Base-by-base conservation (phyloP, 2,329 filamentous ascomycete species). In the Fusarium sp. region DNA sequence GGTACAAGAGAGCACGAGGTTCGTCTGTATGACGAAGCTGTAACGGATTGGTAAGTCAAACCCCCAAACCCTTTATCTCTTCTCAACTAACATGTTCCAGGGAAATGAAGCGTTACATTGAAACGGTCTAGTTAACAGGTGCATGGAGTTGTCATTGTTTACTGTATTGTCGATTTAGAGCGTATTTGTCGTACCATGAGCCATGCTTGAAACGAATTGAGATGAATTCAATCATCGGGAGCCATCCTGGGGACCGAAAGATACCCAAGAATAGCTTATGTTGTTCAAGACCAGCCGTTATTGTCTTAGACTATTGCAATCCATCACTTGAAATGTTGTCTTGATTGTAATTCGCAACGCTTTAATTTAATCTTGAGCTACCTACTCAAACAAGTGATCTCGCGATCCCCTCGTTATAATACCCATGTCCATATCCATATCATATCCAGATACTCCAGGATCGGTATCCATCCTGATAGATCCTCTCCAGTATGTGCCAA, bases 1-100 rank as follows among this genome's bases (percentile, higher is more conserved):
- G 97, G 97, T 18, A 98, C 96, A 20, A 90, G 97, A 74, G 93
- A 97, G 82, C 95, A 99, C 83, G 97, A 99, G 84, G 89, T 97
- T 68, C 87, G 94, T 71, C 84, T 98, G 23, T 99, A 94, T 93
- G 95, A 98, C 78, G 96, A 98, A 82, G 95, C 95, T 3, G 96
- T 98, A 7, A 98, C 97, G 23, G 97, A 98, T 83, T 98, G 96
- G 95, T 96, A 88, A 83, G 93, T 91, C 5, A 14, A 34, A 34
- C 32, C 32, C 32, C 32, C 32, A 34, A 34, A 30, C 16, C 20
- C 4, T 3, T 20, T 3, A 20, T 13, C 32, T 27, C 16, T n/a
- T 4, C 2, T 18, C 41, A 16, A 34, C 73, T 70, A 71, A 79
- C 80, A 71, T 76, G 23, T 23, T 0, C 10, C 73, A 93, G 92